A percentile compares a stretch with the other conserved stretches of the same genome.
Conservation (phyloP, 2,329 filamentous ascomycete species). For the Microdochium bolleyi region DNA sequence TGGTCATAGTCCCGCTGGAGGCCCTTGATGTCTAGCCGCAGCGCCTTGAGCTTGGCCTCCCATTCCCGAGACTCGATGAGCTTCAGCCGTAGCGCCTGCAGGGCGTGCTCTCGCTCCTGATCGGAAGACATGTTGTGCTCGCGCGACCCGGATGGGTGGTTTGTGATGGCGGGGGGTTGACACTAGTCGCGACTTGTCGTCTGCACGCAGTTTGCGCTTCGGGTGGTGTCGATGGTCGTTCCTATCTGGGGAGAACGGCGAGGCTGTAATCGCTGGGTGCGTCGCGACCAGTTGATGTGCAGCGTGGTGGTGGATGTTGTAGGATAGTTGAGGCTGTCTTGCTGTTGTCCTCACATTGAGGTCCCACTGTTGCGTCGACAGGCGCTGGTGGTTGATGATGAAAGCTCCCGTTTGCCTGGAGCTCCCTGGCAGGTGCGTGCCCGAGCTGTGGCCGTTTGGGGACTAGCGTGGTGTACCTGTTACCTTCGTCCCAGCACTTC, state of each 20-base stretch:
- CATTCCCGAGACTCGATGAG: slow-evolving; percentile 94
- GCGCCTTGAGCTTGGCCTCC: slow-evolving; percentile 93
- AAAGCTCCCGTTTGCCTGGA: slow-evolving; percentile 15
- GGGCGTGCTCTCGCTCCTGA: slow-evolving; percentile 58
- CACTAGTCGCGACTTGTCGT: background rate
- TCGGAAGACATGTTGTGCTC: slow-evolving; percentile 39
- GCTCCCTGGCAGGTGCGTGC: background rate
- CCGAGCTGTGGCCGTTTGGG: background rate
- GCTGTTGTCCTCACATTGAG: background rate
- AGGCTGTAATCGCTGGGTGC: background rate
- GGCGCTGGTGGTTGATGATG: slow-evolving; percentile 5
- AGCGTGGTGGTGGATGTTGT: background rate
- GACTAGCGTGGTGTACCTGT: background rate
- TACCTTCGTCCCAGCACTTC: too few species aligned
- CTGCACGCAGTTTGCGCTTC: background rate
- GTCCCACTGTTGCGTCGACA: background rate
- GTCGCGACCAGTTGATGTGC: background rate
- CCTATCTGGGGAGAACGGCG: background rate
- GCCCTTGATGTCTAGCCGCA: slow-evolving; percentile 93
- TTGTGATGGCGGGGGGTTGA: slow-evolving; percentile 1
- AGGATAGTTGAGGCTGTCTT: background rate
- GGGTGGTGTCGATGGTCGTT: background rate
- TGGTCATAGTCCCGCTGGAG: slow-evolving; percentile 92
- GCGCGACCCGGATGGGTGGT: slow-evolving; percentile 3
- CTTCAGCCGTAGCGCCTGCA: slow-evolving; percentile 71